Evolutionary conservation across 2,329 filamentous ascomycete genomes (phyloP).

Genomic region (Aspergillus spinulosporus): DNA sequence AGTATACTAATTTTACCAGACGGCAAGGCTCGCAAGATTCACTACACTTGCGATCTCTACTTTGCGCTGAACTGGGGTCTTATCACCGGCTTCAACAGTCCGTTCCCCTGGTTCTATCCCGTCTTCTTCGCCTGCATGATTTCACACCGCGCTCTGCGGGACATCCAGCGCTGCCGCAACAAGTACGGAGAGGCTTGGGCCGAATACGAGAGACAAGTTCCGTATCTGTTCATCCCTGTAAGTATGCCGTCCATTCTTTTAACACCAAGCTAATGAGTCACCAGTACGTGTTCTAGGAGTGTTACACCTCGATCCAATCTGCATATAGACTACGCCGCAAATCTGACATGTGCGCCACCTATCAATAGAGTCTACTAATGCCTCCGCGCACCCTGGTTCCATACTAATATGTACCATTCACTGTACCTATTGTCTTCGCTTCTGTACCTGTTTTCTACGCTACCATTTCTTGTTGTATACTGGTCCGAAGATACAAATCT

Average conservation of each 20-base stretch:
- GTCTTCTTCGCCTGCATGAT: slow-evolving; percentile 81
- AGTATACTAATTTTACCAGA: slow-evolving; percentile 45
- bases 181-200: slow-evolving; percentile 83
- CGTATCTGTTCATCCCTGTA: slow-evolving; percentile 80
- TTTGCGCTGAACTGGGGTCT: slow-evolving; percentile 77
- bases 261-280: neutral
- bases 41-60: slow-evolving; percentile 78
- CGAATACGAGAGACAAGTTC: slow-evolving; percentile 77
- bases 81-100: slow-evolving; percentile 77
- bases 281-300: slow-evolving; percentile 38
- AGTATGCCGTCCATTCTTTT: slow-evolving; percentile 26
- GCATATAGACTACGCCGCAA: neutral
- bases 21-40: slow-evolving; percentile 73
- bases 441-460: slow-evolving; percentile 10
- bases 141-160: slow-evolving; percentile 71
- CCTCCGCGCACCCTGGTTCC: neutral
- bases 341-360: neutral
- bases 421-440: slow-evolving; percentile 15
- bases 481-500: slow-evolving; percentile 3
- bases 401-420: slow-evolving; percentile 8
- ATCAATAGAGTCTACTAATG: neutral
- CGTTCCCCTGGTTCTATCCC: slow-evolving; percentile 88
- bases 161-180: slow-evolving; percentile 71
- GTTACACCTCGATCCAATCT: neutral
- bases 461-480: slow-evolving; percentile 6